Conservation (phyloP, 1,284 basidiomycete genomes). For the Ganoderma lingzhi region DNA sequence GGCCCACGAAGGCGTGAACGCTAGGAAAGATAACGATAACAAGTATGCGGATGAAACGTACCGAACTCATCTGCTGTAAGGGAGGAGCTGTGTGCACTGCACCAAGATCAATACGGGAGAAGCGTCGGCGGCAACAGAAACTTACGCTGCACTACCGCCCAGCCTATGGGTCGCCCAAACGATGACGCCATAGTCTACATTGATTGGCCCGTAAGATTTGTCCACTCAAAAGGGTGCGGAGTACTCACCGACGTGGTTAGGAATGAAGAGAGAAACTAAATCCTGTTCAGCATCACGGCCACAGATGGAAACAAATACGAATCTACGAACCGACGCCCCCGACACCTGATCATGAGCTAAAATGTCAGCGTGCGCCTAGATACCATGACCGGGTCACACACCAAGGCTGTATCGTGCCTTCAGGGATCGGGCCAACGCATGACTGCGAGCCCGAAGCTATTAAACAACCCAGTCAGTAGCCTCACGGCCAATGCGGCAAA, state of each 20-base stretch:
- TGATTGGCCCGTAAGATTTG: too few species aligned
- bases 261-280: neutral
- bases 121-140: neutral
- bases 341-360: neutral
- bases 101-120: neutral
- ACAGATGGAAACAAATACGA: neutral
- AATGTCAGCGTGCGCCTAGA: neutral
- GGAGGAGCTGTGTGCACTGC: neutral
- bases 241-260: neutral
- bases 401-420: neutral
- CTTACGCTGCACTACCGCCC: neutral
- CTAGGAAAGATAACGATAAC: neutral
- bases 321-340: neutral
- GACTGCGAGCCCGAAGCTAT: neutral
- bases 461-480: neutral
- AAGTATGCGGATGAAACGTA: neutral
- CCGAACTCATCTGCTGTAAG: neutral
- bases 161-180: neutral
- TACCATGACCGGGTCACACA: neutral
- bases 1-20: too few species aligned
- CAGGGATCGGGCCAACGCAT: neutral
- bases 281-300: neutral
- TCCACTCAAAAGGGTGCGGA: constrained; percentile 14
- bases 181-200: neutral
- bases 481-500: neutral